Percentiles rank a stretch among this genome's conserved stretches.
Conservation (phyloP, 202 grass and related monocot species). For the Cymbopogon flexuosus region DNA sequence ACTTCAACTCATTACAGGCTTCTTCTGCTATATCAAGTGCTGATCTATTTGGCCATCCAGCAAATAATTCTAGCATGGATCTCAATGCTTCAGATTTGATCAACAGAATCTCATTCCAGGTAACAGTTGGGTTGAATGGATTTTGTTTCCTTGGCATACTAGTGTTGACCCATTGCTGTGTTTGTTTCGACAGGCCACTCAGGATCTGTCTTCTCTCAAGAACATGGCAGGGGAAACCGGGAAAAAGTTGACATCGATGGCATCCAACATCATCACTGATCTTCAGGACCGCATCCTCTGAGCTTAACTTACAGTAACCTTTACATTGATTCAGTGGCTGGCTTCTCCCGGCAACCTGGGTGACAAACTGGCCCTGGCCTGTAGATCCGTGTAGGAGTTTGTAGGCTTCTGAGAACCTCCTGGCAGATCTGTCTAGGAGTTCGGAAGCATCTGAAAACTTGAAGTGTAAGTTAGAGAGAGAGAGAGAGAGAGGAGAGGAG, state of each 20-base stretch:
- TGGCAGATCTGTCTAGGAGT: constrained; percentile 26
- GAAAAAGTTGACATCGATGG: constrained; percentile 81
- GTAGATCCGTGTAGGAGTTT: constrained; percentile 12
- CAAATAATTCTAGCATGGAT: constrained; percentile 47
- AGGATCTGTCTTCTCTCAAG: constrained; percentile 88
- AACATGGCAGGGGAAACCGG: constrained; percentile 86
- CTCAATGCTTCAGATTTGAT: constrained; percentile 71
- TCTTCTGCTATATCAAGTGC: constrained; percentile 94
- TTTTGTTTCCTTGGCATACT: constrained; percentile 10
- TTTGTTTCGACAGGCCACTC: constrained; percentile 48
- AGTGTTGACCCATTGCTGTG: not conserved
- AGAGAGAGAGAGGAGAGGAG: not conserved
- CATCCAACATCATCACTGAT: constrained; percentile 82
- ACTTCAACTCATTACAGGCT: constrained; percentile 37
- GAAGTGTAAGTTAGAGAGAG: not conserved
- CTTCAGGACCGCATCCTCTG: constrained; percentile 76
- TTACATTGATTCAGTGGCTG: not conserved
- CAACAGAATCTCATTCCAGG: constrained; percentile 88
- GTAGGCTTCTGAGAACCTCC: not conserved
- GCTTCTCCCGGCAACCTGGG: not conserved
- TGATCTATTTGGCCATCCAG: constrained; percentile 72
- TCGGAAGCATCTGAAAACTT: constrained; percentile 3
- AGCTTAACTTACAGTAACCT: constrained; percentile 27
- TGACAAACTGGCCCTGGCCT: not conserved
- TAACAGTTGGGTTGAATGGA: constrained; percentile 17